A percentile compares a stretch with the other conserved stretches of the same genome.
Conservation (phyloP, 805 yeast species). For the Yamadazyma insecticola region DNA sequence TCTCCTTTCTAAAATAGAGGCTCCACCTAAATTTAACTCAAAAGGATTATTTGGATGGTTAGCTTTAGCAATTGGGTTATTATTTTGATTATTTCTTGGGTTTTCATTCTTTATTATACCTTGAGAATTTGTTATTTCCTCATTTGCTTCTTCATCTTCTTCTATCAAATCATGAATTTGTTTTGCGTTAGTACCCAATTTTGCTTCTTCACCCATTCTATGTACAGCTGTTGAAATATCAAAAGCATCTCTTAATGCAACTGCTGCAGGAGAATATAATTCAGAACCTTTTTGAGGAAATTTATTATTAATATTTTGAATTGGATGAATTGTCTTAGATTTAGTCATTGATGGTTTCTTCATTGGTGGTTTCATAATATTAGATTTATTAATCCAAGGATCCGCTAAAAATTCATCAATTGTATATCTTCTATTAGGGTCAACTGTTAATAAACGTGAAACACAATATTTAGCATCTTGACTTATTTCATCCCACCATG, state of each 20-base stretch:
- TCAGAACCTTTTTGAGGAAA: slow-evolving; percentile 22
- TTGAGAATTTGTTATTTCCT: too few species aligned
- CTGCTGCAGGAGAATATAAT: slow-evolving; percentile 67
- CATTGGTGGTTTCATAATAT: slow-evolving; percentile 11
- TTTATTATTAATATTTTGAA: slow-evolving; percentile 17
- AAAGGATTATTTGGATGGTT: too few species aligned
- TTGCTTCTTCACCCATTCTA: slow-evolving; percentile 67
- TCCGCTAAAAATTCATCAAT: slow-evolving; percentile 68
- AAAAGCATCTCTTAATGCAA: slow-evolving; percentile 79
- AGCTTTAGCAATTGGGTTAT: too few species aligned
- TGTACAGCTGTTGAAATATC: slow-evolving; percentile 85
- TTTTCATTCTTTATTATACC: slow-evolving; percentile 4
- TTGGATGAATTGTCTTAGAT: slow-evolving; percentile 18
- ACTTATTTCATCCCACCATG: slow-evolving; percentile 89
- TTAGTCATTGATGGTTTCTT: slow-evolving; percentile 1
- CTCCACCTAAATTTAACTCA: slow-evolving; percentile 47
- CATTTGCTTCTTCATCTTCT: slow-evolving; percentile 34
- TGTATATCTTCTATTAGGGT: slow-evolving; percentile 62
- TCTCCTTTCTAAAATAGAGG: slow-evolving; percentile 48
- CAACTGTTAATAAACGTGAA: slow-evolving; percentile 61
- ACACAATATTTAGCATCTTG: slow-evolving; percentile 67
- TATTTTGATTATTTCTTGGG: background rate
- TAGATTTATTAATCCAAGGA: slow-evolving; percentile 57
- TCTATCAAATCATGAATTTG: slow-evolving; percentile 23
- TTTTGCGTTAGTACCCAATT: slow-evolving; percentile 22